Conservation (phyloP, 2,329 filamentous ascomycete genomes). For the Pezicula radicicola region DNA sequence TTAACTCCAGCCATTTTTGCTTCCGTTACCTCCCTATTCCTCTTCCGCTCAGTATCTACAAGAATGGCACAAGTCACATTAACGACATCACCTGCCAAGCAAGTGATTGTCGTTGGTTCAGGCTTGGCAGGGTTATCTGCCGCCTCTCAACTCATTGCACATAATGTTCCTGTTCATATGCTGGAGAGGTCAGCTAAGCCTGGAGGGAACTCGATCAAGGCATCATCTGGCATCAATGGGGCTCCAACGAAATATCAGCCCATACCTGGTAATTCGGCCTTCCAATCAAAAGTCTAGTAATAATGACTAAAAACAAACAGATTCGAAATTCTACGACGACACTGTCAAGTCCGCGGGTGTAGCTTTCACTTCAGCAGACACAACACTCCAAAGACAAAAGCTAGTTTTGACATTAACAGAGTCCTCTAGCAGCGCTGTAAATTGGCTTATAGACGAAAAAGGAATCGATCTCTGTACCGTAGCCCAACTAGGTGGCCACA, state of each 20-base stretch:
- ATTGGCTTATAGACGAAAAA: conserved; percentile 55
- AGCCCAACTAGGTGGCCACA: conserved; percentile 58
- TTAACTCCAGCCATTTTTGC: too few species aligned
- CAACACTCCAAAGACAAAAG: conserved; percentile 29
- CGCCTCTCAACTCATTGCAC: conserved; percentile 51
- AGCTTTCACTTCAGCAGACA: conserved; percentile 8
- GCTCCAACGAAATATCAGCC: conserved; percentile 56
- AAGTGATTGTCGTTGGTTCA: conserved; percentile 60
- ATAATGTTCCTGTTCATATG: conserved; percentile 50
- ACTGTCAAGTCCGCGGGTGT: conserved; percentile 54
- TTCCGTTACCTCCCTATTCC: too few species aligned
- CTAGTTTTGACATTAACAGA: conserved; percentile 47
- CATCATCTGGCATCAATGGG: conserved; percentile 64
- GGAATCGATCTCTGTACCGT: conserved; percentile 58
- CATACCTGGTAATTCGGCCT: conserved; percentile 8
- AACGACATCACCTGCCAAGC: neutral
- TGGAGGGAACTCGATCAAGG: conserved; percentile 65
- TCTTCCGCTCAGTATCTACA: too few species aligned
- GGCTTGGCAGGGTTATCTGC: conserved; percentile 62
- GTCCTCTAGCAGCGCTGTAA: conserved; percentile 45
- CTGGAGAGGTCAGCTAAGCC: conserved; percentile 58
- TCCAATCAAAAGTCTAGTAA: too few species aligned
- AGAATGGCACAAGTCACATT: too few species aligned
- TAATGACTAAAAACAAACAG: conserved; percentile 20
- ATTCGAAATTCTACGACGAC: conserved; percentile 49